phyloP scores from a whole-genome alignment of 257 asterid species.

The Solanum megistacrolobum region DNA sequence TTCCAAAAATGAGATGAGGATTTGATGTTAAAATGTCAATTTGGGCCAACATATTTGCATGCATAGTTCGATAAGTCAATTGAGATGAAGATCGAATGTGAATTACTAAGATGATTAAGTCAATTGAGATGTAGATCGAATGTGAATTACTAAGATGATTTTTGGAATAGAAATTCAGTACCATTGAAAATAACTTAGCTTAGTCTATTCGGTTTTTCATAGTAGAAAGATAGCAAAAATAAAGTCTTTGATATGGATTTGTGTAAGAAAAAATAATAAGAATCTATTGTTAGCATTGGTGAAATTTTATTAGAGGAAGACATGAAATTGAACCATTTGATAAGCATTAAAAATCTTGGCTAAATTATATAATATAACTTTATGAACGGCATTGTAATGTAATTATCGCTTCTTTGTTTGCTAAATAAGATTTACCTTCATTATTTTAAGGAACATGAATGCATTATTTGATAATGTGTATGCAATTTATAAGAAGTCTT shows the following conservation, averaged over 20 bases:
- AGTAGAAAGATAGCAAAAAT: not conserved
- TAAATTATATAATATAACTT: not conserved
- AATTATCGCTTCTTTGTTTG: not conserved
- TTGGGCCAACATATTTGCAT: not conserved
- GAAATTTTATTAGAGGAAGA: not conserved
- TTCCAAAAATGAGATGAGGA: not conserved
- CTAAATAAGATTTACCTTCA: not conserved
- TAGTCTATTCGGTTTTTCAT: not conserved
- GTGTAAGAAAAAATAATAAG: not conserved
- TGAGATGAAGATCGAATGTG: not conserved
- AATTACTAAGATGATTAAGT: not conserved
- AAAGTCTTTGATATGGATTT: not conserved
- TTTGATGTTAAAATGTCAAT: not conserved
- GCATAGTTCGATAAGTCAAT: not conserved
- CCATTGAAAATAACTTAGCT: not conserved
- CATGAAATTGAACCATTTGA: not conserved
- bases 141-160: not conserved
- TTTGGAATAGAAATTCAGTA: not conserved
- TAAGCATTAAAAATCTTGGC: not conserved
- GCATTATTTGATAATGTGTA: not conserved
- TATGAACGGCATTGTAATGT: not conserved
- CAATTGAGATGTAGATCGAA: not conserved
- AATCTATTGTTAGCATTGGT: not conserved
- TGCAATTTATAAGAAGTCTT: not conserved
- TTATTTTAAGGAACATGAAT: not conserved